These are phyloP conservation scores for Hirschioporus abietinus DNA, from an alignment of 768 basidiomycete species.

Conservation along the genomic window DNA sequence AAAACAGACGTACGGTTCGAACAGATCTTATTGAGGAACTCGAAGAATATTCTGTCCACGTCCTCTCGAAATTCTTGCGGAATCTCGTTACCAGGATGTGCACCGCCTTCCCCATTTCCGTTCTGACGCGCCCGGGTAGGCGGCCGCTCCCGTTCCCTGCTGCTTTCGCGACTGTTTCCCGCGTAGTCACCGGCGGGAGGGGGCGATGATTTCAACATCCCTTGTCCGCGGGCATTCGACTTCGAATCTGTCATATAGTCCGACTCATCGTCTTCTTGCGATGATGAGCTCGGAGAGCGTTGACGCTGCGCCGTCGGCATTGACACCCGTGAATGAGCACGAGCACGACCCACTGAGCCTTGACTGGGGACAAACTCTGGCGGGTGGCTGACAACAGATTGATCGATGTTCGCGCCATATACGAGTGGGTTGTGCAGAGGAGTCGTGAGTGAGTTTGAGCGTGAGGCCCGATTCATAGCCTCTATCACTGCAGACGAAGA, in stretches of 20 bases:
- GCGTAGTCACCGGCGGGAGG: not conserved
- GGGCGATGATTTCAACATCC: not conserved
- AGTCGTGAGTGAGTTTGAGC: not conserved
- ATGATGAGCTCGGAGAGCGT: not conserved
- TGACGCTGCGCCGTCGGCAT: not conserved
- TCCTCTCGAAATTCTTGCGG: constrained; percentile 76
- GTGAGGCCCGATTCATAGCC: not conserved
- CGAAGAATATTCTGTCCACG: constrained; percentile 88
- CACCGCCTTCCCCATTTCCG: constrained; percentile 10
- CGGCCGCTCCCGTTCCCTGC: constrained; percentile 17
- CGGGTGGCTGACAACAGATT: not conserved
- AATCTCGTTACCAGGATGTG: constrained; percentile 51
- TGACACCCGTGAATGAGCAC: not conserved
- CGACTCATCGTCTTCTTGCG: not conserved
- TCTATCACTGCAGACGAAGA: not conserved
- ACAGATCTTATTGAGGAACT: constrained; percentile 82
- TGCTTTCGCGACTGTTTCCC: constrained; percentile 2
- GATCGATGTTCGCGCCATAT: not conserved
- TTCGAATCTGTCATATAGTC: not conserved
- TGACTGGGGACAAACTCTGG: not conserved
- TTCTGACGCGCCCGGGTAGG: not conserved
- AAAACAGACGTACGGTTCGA: constrained; percentile 68
- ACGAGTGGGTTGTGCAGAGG: constrained; percentile 1
- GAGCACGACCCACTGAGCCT: too few relatives aligned
- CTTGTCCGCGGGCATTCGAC: not conserved